phyloP scores from a whole-genome alignment of 148 eudicot genomes.

The Linanthus parryae region DNA sequence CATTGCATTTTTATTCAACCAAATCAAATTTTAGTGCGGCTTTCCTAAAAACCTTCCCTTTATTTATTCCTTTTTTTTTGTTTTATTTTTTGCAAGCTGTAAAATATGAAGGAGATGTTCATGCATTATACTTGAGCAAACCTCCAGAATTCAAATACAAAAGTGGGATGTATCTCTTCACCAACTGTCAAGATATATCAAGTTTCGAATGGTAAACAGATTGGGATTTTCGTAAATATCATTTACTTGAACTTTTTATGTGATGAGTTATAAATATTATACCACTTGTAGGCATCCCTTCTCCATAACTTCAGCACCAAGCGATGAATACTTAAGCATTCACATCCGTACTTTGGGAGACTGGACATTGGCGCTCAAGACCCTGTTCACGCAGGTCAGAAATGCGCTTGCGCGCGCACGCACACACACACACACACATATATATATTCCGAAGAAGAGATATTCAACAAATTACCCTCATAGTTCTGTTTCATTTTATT shows the following conservation, averaged over 20 bases:
- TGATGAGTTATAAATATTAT: background rate
- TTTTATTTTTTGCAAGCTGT: conserved; percentile 77
- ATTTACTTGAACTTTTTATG: too few relatives aligned
- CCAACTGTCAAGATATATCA: conserved; percentile 86
- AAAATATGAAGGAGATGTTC: conserved; percentile 72
- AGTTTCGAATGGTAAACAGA: conserved; percentile 81
- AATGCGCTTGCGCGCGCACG: too few relatives aligned
- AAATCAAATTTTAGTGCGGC: too few relatives aligned
- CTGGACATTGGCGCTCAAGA: conserved; percentile 74
- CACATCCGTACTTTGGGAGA: conserved; percentile 88
- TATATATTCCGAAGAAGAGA: too few relatives aligned
- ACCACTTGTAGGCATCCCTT: conserved; percentile 74
- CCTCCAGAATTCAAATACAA: conserved; percentile 81
- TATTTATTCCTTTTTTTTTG: too few relatives aligned
- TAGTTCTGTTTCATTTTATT: too few relatives aligned
- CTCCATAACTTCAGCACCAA: conserved; percentile 95
- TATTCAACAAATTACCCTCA: too few relatives aligned
- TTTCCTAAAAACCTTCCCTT: too few relatives aligned
- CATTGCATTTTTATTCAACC: too few relatives aligned
- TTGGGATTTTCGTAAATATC: too few relatives aligned
- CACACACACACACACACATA: too few relatives aligned
- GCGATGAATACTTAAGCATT: conserved; percentile 78
- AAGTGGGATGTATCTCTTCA: conserved; percentile 96
- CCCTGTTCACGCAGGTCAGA: conserved; percentile 74
- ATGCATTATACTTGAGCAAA: conserved; percentile 86